Evolutionary conservation across 1,284 basidiomycete genomes (phyloP).

Genomic region (Apiotrichum domesticum): DNA sequence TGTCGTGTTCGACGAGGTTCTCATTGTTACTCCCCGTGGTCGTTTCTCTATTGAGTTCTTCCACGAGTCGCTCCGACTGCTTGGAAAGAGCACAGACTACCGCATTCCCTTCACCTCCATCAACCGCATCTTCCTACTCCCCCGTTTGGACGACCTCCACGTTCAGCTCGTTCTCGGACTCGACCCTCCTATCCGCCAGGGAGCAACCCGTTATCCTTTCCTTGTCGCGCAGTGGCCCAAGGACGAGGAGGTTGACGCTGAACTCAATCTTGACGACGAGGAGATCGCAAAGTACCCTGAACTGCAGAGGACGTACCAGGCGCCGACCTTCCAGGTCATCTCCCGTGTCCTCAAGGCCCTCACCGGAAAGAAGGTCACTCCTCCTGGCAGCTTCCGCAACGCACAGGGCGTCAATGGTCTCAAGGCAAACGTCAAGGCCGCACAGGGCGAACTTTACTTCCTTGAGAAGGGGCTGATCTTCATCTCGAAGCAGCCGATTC

Average conservation of each 20-base stretch:
- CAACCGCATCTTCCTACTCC: constrained; percentile 83
- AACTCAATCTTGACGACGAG: constrained; percentile 80
- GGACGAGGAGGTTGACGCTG: constrained; percentile 94
- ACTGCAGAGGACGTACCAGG: constrained; percentile 57
- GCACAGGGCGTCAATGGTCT: constrained; percentile 55
- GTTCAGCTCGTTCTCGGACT: constrained; percentile 89
- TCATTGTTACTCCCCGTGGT: constrained; percentile 93
- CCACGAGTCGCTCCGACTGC: constrained; percentile 82
- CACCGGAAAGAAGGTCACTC: constrained; percentile 83
- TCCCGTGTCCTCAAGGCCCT: constrained; percentile 90
- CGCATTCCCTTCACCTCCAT: constrained; percentile 91
- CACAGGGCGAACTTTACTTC: constrained; percentile 95
- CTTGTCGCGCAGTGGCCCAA: constrained; percentile 95
- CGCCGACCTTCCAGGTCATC: constrained; percentile 92
- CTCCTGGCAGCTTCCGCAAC: constrained; percentile 73
- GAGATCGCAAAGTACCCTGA: constrained; percentile 50
- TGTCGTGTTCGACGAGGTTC: constrained; percentile 90
- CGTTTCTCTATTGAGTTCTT: constrained; percentile 98
- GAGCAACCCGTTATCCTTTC: constrained; percentile 96
- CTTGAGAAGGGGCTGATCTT: constrained; percentile 98
- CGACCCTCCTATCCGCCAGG: constrained; percentile 90
- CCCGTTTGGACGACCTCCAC: constrained; percentile 90
- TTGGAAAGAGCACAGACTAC: constrained; percentile 99
- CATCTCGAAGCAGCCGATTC: constrained; percentile 90
- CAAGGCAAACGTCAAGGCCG: constrained; percentile 96